Conservation (phyloP, 176 grass and related monocot genomes). For the Lolium multiflorum region DNA sequence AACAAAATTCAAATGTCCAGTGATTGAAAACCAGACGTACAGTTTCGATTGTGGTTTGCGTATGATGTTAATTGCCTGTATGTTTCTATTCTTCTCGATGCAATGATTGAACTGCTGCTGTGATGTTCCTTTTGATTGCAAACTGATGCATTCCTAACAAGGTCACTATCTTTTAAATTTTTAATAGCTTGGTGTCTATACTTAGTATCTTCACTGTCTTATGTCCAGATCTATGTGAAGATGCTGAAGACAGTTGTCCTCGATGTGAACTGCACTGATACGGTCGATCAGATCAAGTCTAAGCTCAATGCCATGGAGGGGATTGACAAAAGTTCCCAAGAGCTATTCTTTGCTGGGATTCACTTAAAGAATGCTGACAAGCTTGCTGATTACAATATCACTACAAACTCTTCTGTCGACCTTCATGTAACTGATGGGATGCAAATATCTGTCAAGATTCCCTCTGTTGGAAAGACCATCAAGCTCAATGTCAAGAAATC, state of each 20-base stretch:
- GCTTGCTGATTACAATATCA: constrained; percentile 51
- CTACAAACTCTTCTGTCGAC: constrained; percentile 41
- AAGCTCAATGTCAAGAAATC: constrained; percentile 52
- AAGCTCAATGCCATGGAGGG: constrained; percentile 47
- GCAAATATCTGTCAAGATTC: constrained; percentile 46
- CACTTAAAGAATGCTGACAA: constrained; percentile 46
- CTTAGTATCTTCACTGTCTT: constrained; percentile 6
- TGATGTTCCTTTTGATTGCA: constrained; percentile 26
- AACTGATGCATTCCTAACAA: constrained; percentile 8
- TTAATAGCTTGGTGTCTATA: neutral
- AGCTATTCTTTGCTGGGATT: constrained; percentile 51
- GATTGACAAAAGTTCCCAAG: constrained; percentile 43
- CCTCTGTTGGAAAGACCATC: constrained; percentile 52
- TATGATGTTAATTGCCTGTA: neutral
- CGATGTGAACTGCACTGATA: constrained; percentile 46
- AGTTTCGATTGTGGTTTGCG: neutral
- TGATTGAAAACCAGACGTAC: neutral
- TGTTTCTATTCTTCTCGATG: neutral
- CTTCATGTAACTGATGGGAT: constrained; percentile 53
- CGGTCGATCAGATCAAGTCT: constrained; percentile 47
- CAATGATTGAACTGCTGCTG: neutral
- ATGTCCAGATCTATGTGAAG: constrained; percentile 50
- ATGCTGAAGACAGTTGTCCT: constrained; percentile 47
- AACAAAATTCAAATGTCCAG: neutral
- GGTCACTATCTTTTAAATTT: neutral